Evolutionary conservation across 1,284 basidiomycete species (phyloP), one percentile per base, ranked within the genome.

Genomic region (Irpex rosettiformis): DNA sequence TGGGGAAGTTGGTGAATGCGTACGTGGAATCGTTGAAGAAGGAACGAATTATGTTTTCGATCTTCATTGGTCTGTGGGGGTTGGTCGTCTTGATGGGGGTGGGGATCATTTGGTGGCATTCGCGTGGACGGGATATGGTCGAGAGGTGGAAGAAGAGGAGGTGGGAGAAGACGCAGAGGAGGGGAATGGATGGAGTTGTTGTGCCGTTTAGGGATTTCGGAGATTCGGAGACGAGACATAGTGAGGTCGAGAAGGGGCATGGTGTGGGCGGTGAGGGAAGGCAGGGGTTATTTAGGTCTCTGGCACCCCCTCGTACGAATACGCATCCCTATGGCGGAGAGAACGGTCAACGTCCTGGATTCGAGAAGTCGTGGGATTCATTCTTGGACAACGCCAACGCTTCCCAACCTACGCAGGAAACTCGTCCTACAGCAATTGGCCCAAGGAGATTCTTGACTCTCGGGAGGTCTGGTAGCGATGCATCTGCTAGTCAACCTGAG

Each of bases 11-110:
- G 55, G 82, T 97, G 62, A 75, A 81, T 29, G 78, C 83, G 18
- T 98, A 97, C 69, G 81, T 87, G 22, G 74, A 75, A 18, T 83
- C 85, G 11, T 77, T 98, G 61, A 79, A 85, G 72, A 87, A 89
- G 70, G 93, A 97, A 72, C 84, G 88, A 27, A 70, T 89, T 58
- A 91, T 95, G 79, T 97, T 96, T 72, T 71, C 73, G 2, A 78
- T 94, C 61, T 90, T 97, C 75, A 79, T 96, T 58, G 88, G 76
- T 0, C 75, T 96, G 1, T 98, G 93, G 89, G 80, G 72, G 16
- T 49, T 92, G 29, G 89, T 94, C 47, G 82, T 93, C 16, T 62
- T 93, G 60, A 87, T 93, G 79, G 93, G 79, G 1, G 64, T 91
- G 29, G 64, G 71, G 52, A 76, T 89, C 62, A 77, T 92, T 53